These are phyloP conservation scores for Claviceps pazoutovae DNA, from an alignment of 2,329 filamentous ascomycete genomes.

Conservation along the genomic window DNA sequence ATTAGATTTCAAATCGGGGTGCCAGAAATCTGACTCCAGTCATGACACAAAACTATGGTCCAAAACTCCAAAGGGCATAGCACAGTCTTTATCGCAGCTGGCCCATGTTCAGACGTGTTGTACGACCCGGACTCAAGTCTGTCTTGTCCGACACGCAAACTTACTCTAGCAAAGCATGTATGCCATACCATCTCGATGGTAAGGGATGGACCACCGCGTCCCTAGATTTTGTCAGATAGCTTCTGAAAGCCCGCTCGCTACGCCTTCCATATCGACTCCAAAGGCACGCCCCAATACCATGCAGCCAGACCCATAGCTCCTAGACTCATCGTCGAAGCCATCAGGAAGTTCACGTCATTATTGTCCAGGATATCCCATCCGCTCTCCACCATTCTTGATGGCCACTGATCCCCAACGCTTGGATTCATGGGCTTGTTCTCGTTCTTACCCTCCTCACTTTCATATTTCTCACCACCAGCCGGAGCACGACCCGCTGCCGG, in stretches of 20 bases:
- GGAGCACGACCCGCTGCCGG: constrained; percentile 10
- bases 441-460: constrained; percentile 29
- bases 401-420: constrained; percentile 40
- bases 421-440: constrained; percentile 34
- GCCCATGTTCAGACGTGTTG: too few species aligned
- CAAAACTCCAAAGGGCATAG: too few species aligned
- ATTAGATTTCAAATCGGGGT: too few species aligned
- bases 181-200: too few species aligned
- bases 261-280: constrained; percentile 19
- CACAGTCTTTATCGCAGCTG: too few species aligned
- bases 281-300: constrained; percentile 45
- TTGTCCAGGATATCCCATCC: constrained; percentile 73
- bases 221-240: too few species aligned
- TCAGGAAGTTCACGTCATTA: constrained; percentile 87
- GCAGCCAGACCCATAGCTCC: constrained; percentile 55
- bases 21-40: too few species aligned
- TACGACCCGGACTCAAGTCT: too few species aligned
- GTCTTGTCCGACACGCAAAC: too few species aligned
- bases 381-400: constrained; percentile 51
- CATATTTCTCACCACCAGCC: constrained; percentile 22
- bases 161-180: too few species aligned
- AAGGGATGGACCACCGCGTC: too few species aligned
- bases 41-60: too few species aligned
- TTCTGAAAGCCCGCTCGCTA: not conserved
- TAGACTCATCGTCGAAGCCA: constrained; percentile 72